Base-by-base conservation (phyloP, 1,284 basidiomycete species). In the Gymnopus androsaceus region DNA sequence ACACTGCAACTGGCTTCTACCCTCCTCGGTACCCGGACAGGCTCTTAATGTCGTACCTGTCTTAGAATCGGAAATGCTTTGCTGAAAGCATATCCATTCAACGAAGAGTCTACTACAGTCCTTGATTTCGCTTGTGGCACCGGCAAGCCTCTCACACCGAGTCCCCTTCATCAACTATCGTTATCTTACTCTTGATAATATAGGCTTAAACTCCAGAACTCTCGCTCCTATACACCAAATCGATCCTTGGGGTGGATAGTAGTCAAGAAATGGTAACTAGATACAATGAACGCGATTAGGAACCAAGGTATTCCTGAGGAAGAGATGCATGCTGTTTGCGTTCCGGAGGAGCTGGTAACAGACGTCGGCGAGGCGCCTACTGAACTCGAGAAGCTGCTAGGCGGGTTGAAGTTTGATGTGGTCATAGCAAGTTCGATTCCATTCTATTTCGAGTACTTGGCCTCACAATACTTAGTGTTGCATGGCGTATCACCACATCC, bases 41-140 rank as follows among this genome's bases (percentile, higher is more conserved):
- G 12, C 8, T n/a, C 30, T 41, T 7, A 30, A 34, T 14, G 3
- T 38, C 6, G 44, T 14, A 41, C 21, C 7, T 28, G 21, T n/a
- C 23, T 17, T 46, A 76, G 73, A 51, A 65, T 80, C 9, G 72
- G 70, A 1, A 60, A 56, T 6, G 78, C 76, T 0, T 77, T 87
- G 59, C 67, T 72, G 15, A 64, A 71, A 6, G 71, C 67, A 1
- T 81, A 81, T 62, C 64, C 75, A 0, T 85, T 89, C 63, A 73
- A 82, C 56, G 77, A 81, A 51, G 78, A 83, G 4, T 63, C 64
- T 12, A 89, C 87, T 0, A 71, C 67, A 0, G 73, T 87, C 5
- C 72, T 91, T 70, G 88, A 90, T 63, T 90, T 80, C 63, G 88
- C 87, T 1, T 90, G 87, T 64, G 86, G 87, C 12, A 77, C 79